Evolutionary conservation across 805 yeast species (phyloP), one percentile per base, ranked within the genome.

Genomic region (Yarrowia sp.): DNA sequence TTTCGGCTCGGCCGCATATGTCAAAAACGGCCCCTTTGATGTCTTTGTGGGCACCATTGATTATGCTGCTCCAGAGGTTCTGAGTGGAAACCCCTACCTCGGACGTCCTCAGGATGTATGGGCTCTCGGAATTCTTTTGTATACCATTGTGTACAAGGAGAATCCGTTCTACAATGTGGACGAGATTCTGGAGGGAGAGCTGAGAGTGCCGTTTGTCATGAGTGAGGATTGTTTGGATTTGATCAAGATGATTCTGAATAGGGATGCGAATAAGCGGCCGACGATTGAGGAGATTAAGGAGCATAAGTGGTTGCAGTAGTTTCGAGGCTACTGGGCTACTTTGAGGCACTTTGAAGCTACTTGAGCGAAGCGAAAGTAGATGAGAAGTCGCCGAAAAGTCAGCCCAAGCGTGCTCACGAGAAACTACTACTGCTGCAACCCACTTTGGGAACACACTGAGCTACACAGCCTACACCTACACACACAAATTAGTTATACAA

Each of bases 21-120:
- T 86, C 18, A 84, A 83, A 69, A 91, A 88, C 77, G 98, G 98
- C 0, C 98, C 98, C 5, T 95, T 93, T 76, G 97, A 93, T 70
- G 97, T 95, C 5, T 93, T 95, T 76, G 98, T 95, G 1, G 99
- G 99, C 2, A 95, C 99, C 0, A 86, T 95, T 48, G 98, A 95
- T 75, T 95, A 93, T 75, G 98, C 98, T 0, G 96, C 98, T 0
- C 99, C 99, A 0, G 99, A 95, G 75, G 97, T 95, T 0, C 79
- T 95, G 39, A 82, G 86, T 61, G 99, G 98, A 1, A 86, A 86
- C 67, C 88, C 92, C 22, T 95, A 93, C 72, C 91, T 86, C 61
- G 99, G 99, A 22, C 88, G 85, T 73, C 93, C 96, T 3, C 99
- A 95, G 75, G 99, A 95, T 76, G 87, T 92, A 1, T 95, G 99